Evolutionary conservation across 768 basidiomycete genomes (phyloP), one percentile per base, ranked within the genome.

Genomic region (Pisolithus microcarpus): DNA sequence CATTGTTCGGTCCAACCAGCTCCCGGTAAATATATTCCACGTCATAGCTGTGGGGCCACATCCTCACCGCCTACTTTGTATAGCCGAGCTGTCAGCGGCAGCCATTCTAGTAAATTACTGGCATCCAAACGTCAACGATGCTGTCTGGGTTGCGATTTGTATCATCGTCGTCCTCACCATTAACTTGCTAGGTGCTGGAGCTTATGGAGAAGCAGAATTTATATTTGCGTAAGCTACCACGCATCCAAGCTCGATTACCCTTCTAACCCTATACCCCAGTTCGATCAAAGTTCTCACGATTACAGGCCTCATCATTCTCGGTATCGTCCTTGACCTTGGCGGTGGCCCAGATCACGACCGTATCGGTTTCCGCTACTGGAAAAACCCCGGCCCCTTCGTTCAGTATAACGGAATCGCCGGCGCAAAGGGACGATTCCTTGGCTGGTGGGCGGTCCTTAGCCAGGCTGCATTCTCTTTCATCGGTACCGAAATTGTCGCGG

Each of bases 391-490:
- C 10, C 84, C 94, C 0, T 91, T 97, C 62, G 83, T 75, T 9
- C 90, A 95, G 60, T 89, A 70, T 59, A 11, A 72, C 11, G 72
- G 65, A 4, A 88, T 91, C 19, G 6, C 60, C 4, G 94, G 94
- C 4, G 53, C 77, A 3, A 79, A 78, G 57, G 93, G 92, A 8
- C 80, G 73, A 23, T 96, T 97, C 77, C 75, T 84, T 18, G 85
- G 78, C 21, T 82, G 75, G 70, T 83, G 78, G 76, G 66, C 79
- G 0, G 84, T 85, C 51, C 70, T 95, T 69, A 82, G 84, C 7
- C 86, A 93, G 57, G 94, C 94, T 4, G 91, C 90, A 13, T 96
- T 94, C 74, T 91, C 90, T 10, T 94, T 77, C 66, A 91, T 93
- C 53, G 94, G 93, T 15, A 93, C 91, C 6, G 94, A 97, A 67